These are phyloP conservation scores for Penicillium sp. DNA, from an alignment of 2,329 filamentous ascomycete genomes.

Conservation along the genomic window DNA sequence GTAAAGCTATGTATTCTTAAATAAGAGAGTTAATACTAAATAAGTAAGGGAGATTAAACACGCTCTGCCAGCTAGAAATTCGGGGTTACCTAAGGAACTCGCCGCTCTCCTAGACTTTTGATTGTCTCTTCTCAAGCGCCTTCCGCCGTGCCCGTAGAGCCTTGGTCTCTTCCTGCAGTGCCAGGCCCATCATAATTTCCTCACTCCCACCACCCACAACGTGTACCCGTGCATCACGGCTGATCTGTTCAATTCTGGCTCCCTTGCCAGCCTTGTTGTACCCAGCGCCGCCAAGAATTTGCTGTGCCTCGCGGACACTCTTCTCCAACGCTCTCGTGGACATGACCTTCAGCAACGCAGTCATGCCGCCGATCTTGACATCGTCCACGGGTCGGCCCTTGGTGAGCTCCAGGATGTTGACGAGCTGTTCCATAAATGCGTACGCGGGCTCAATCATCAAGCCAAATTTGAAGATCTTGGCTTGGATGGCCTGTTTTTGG, in stretches of 20 bases:
- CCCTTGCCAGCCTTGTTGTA: constrained; percentile 55
- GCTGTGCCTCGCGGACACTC: constrained; percentile 57
- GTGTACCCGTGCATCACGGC: constrained; percentile 53
- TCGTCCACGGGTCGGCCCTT: constrained; percentile 40
- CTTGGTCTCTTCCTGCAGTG: constrained; percentile 35
- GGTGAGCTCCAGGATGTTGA: constrained; percentile 54
- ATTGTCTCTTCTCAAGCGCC: constrained; percentile 29
- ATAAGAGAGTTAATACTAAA: no score
- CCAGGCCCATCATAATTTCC: constrained; percentile 43
- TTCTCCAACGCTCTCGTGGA: constrained; percentile 56
- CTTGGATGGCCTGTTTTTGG: constrained; percentile 59
- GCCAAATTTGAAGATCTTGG: constrained; percentile 62
- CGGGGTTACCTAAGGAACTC: no score
- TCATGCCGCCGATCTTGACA: constrained; percentile 54
- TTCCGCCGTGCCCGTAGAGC: constrained; percentile 29
- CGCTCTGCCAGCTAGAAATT: no score
- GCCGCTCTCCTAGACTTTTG: constrained; percentile 22
- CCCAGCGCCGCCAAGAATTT: constrained; percentile 56
- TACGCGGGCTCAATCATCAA: constrained; percentile 62
- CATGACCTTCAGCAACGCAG: constrained; percentile 55
- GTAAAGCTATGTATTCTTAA: no score
- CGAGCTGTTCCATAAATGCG: constrained; percentile 64
- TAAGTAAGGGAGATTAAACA: no score
- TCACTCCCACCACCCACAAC: constrained; percentile 45
- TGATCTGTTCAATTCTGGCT: constrained; percentile 56